phyloP scores from a whole-genome alignment of 2,329 filamentous ascomycete species.

The Colletotrichum liriopes region DNA sequence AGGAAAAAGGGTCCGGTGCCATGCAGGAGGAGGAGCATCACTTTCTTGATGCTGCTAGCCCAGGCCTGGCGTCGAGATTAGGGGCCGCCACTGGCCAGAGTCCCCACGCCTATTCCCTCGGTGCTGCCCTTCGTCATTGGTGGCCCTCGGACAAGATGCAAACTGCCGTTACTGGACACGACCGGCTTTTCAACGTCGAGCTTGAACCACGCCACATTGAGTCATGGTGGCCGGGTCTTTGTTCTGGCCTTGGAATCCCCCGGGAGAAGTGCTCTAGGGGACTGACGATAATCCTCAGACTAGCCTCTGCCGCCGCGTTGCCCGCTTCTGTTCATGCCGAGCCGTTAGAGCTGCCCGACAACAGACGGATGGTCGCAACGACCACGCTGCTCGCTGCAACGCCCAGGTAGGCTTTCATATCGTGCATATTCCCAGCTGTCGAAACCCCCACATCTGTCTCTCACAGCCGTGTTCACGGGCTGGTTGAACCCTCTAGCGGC shows the following conservation, averaged over 20 bases:
- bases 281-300: slow-evolving; percentile 25
- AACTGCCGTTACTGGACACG: slow-evolving; percentile 30
- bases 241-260: slow-evolving; percentile 14
- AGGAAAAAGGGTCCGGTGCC: neutral
- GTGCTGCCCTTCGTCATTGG: slow-evolving; percentile 11
- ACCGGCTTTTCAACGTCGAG: slow-evolving; percentile 28
- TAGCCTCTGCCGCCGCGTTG: neutral
- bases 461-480: neutral
- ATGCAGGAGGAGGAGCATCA: neutral
- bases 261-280: neutral
- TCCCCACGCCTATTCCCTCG: neutral
- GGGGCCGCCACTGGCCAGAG: slow-evolving; percentile 19
- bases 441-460: neutral
- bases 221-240: slow-evolving; percentile 26
- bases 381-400: neutral
- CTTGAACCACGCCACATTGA: slow-evolving; percentile 38
- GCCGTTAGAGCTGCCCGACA: neutral
- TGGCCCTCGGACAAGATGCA: slow-evolving; percentile 1
- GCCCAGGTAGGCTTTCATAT: neutral
- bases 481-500: neutral
- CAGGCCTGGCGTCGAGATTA: neutral
- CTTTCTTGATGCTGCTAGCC: neutral
- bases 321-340: neutral
- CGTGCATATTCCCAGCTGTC: neutral
- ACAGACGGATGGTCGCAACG: neutral